phyloP scores from a whole-genome alignment of 192 early-diverging fungal genomes.

The Diversispora eburnea region DNA sequence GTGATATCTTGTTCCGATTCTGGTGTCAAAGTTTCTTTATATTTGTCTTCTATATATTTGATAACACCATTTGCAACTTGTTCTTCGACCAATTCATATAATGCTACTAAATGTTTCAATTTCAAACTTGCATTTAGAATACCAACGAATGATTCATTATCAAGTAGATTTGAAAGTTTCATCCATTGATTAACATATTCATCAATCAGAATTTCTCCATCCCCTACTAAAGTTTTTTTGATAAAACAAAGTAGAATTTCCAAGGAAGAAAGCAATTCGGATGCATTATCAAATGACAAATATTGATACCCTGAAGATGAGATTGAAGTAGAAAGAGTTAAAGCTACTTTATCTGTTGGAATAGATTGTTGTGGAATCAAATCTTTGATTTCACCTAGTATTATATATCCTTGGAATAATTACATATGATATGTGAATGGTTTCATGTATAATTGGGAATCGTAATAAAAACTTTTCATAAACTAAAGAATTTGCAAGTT shows the following conservation, averaged over 20 bases:
- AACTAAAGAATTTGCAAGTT: neutral
- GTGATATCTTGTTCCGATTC: neutral
- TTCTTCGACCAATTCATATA: conserved; percentile 29
- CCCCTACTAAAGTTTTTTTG: conserved; percentile 5
- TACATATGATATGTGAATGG: conserved; percentile 22
- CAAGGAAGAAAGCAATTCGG: conserved; percentile 21
- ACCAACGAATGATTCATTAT: neutral
- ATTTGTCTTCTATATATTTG: conserved; percentile 20
- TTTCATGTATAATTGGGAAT: neutral
- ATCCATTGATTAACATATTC: conserved; percentile 29
- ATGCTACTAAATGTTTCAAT: conserved; percentile 20
- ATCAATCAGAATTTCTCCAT: conserved; percentile 16
- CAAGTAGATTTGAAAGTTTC: conserved; percentile 5
- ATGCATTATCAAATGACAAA: neutral
- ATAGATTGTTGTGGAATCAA: conserved; percentile 24
- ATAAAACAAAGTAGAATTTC: conserved; percentile 31
- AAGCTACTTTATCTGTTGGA: neutral
- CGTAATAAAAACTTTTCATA: neutral
- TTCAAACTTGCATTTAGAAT: neutral
- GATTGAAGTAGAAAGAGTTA: neutral
- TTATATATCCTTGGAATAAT: conserved; percentile 15
- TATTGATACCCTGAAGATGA: too few relatives aligned
- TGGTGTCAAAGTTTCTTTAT: conserved; percentile 1
- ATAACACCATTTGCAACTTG: conserved; percentile 10
- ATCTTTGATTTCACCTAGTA: conserved; percentile 23